These are phyloP conservation scores for Rubus parviflorus DNA, from an alignment of 306 rosid genomes.

Conservation along the genomic window DNA sequence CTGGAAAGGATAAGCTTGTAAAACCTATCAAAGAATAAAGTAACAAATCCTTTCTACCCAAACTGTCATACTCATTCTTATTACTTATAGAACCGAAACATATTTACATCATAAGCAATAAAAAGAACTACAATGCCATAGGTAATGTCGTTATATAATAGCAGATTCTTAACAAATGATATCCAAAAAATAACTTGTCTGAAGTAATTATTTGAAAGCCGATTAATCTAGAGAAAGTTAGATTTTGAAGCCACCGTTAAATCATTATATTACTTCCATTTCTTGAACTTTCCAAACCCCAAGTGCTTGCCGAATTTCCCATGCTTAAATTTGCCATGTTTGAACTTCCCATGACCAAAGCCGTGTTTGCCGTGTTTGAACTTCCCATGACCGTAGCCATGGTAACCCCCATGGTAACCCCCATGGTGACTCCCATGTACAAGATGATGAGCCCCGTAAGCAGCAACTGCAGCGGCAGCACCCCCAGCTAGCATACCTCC, in stretches of 20 bases:
- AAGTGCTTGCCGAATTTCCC: conserved; percentile 42
- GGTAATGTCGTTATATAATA: not conserved
- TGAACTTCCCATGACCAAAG: no score
- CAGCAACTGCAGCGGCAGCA: conserved; percentile 76
- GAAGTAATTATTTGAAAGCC: conserved; percentile 1
- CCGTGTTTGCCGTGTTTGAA: conserved; percentile 76
- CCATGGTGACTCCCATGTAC: conserved; percentile 49
- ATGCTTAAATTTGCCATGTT: conserved; percentile 62
- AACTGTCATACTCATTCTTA: not conserved
- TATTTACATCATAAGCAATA: conserved; percentile 8
- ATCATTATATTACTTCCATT: conserved; percentile 57
- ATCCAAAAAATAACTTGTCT: not conserved
- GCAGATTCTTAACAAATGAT: not conserved
- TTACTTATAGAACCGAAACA: not conserved
- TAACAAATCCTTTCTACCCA: not conserved
- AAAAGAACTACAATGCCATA: not conserved
- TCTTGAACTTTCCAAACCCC: conserved; percentile 40
- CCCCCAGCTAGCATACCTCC: conserved; percentile 76
- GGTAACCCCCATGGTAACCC: conserved; percentile 30
- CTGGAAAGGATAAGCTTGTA: not conserved
- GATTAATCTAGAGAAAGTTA: not conserved
- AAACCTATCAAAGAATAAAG: not conserved
- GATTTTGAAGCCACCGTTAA: not conserved
- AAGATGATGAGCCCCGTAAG: conserved; percentile 73
- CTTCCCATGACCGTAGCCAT: conserved; percentile 41